Evolutionary conservation across 768 basidiomycete species (phyloP).

Genomic region (Pisolithus microcarpus): DNA sequence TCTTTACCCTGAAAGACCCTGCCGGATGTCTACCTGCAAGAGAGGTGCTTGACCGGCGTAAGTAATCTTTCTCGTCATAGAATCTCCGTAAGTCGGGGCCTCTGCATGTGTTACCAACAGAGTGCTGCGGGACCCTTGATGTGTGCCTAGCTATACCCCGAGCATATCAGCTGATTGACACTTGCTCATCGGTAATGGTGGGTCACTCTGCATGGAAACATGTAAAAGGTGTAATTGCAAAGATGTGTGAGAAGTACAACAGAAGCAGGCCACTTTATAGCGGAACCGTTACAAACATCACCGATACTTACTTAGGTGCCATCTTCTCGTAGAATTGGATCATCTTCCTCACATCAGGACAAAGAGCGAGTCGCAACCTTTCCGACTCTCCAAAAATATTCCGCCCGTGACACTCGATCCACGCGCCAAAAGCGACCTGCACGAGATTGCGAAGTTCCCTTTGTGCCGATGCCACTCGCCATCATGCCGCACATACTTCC

Average conservation of each 20-base stretch:
- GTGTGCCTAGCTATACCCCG: too few species aligned
- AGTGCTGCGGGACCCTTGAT: too few species aligned
- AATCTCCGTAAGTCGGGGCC: background rate
- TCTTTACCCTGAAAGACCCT: too few species aligned
- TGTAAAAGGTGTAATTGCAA: too few species aligned
- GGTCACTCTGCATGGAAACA: too few species aligned
- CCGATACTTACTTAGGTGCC: constrained; percentile 7
- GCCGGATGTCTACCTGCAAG: too few species aligned
- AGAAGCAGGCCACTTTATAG: background rate
- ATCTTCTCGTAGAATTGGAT: constrained; percentile 53
- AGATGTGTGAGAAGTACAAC: too few species aligned
- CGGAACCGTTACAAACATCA: background rate
- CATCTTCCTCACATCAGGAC: constrained; percentile 54
- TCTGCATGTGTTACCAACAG: too few species aligned
- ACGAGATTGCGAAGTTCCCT: constrained; percentile 17
- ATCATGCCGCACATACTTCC: constrained; percentile 29
- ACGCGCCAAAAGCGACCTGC: constrained; percentile 37
- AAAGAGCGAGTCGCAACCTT: constrained; percentile 60
- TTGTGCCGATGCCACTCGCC: constrained; percentile 6
- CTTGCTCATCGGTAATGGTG: too few species aligned
- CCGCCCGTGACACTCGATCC: constrained; percentile 50
- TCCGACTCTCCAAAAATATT: constrained; percentile 52
- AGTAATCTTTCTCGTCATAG: background rate
- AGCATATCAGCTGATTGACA: too few species aligned
- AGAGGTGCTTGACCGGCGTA: too few species aligned